These are phyloP conservation scores for Hamigera avellanea DNA, from an alignment of 495 filamentous ascomycete species.

Conservation along the genomic window DNA sequence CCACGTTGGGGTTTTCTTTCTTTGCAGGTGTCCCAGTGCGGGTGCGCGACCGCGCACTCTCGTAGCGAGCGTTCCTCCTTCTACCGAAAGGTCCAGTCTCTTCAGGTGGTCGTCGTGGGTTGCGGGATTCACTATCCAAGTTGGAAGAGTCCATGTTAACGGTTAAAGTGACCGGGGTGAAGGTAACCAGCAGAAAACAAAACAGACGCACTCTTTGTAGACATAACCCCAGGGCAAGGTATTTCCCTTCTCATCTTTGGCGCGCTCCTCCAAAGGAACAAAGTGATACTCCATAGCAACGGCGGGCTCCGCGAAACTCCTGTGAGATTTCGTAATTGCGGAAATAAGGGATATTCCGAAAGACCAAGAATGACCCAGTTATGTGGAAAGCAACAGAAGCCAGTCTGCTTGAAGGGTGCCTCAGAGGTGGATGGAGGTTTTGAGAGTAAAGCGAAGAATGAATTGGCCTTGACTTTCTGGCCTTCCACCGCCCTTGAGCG, in stretches of 20 bases:
- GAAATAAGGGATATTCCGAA: no score
- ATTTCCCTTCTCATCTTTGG: slow-evolving; percentile 46
- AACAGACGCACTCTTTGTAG: slow-evolving; percentile 42
- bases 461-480: no score
- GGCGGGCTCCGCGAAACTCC: neutral
- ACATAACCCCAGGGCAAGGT: slow-evolving; percentile 50
- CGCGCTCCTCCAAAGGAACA: slow-evolving; percentile 53
- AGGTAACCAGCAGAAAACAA: neutral
- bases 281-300: slow-evolving; percentile 50
- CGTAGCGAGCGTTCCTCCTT: slow-evolving; percentile 38
- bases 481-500: no score
- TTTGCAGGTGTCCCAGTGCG: slow-evolving; percentile 48
- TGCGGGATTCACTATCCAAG: slow-evolving; percentile 28
- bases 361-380: no score
- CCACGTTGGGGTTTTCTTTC: slow-evolving; percentile 45
- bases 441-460: no score
- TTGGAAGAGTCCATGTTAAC: slow-evolving; percentile 4
- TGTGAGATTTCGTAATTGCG: neutral
- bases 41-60: slow-evolving; percentile 40
- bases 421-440: no score
- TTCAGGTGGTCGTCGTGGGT: slow-evolving; percentile 40
- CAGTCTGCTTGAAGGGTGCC: no score
- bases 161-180: neutral
- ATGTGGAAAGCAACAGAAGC: no score
- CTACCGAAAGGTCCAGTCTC: slow-evolving; percentile 55